These are phyloP conservation scores for Vachellia pachyceras DNA, from an alignment of 306 rosid genomes.

Conservation along the genomic window DNA sequence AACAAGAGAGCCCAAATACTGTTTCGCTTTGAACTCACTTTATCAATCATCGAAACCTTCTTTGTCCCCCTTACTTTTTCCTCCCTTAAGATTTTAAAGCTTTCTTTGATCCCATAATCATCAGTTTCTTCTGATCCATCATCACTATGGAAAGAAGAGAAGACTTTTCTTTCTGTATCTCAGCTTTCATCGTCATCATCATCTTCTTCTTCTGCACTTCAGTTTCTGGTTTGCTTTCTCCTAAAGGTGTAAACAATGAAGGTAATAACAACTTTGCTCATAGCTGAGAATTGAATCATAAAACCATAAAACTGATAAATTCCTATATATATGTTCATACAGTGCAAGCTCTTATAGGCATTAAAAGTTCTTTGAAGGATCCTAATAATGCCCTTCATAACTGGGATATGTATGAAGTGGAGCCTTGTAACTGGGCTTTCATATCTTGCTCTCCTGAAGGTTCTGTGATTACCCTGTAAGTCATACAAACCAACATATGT, in stretches of 20 bases:
- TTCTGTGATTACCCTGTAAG: constrained; percentile 73
- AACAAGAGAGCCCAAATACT: constrained; percentile 41
- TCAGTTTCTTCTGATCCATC: constrained; percentile 32
- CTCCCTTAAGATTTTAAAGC: neutral
- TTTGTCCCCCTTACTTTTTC: constrained; percentile 12
- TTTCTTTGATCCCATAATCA: constrained; percentile 18
- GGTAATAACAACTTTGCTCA: constrained; percentile 51
- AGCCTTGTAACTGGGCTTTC: constrained; percentile 93
- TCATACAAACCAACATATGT: constrained; percentile 4
- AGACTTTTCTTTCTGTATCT: constrained; percentile 37
- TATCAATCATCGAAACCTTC: constrained; percentile 54
- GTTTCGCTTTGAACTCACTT: constrained; percentile 38
- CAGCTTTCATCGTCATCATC: constrained; percentile 16
- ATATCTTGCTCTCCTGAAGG: constrained; percentile 82
- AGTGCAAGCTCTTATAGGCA: constrained; percentile 79
- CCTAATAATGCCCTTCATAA: constrained; percentile 63
- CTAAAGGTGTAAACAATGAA: constrained; percentile 90
- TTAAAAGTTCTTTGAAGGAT: constrained; percentile 60
- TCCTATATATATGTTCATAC: neutral
- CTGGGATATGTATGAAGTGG: constrained; percentile 90
- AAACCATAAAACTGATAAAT: neutral
- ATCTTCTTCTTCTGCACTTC: constrained; percentile 59
- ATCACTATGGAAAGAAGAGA: constrained; percentile 60
- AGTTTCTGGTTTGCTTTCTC: constrained; percentile 62
- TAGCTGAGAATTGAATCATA: neutral